These are phyloP conservation scores for Sutorius eximius DNA, from an alignment of 1,284 basidiomycete species.

Conservation along the genomic window DNA sequence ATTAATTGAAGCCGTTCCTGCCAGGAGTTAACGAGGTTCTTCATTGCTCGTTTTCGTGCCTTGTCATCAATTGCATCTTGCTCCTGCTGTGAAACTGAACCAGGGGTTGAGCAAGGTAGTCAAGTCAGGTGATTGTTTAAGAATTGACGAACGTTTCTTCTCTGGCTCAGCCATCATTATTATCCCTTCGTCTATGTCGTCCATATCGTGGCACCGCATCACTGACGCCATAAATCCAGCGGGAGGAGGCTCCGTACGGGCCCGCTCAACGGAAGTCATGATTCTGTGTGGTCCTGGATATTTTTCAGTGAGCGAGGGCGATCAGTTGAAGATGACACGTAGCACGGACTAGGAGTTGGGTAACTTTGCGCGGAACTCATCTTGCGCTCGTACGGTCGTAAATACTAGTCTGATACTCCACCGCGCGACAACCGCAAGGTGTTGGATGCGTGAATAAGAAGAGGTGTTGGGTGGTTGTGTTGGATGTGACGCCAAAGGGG, in stretches of 20 bases:
- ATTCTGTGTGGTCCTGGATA: slow-evolving; percentile 16
- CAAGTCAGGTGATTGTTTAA: not conserved
- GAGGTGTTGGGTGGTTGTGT: not conserved
- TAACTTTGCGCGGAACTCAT: slow-evolving; percentile 16
- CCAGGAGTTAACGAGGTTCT: slow-evolving; percentile 56
- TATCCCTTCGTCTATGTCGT: slow-evolving; percentile 18
- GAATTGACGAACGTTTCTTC: slow-evolving; percentile 22
- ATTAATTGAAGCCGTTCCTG: slow-evolving; percentile 60
- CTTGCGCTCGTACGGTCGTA: not conserved
- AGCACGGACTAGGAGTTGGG: slow-evolving; percentile 6
- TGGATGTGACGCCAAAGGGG: not conserved
- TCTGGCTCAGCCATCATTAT: slow-evolving; percentile 7
- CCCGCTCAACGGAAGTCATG: slow-evolving; percentile 14
- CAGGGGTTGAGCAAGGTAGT: not conserved
- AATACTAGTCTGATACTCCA: not conserved
- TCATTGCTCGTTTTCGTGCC: slow-evolving; percentile 45
- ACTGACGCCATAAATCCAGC: slow-evolving; percentile 23
- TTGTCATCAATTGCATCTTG: slow-evolving; percentile 49
- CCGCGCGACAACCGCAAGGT: slow-evolving; percentile 9
- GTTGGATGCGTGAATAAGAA: slow-evolving; percentile 7
- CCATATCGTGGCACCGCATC: slow-evolving; percentile 7
- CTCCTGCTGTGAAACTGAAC: slow-evolving; percentile 46
- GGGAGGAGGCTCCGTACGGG: slow-evolving; percentile 20
- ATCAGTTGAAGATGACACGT: not conserved
- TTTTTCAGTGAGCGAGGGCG: slow-evolving; percentile 5